Percentiles rank a stretch among this genome's conserved stretches.
phyloP scores from a whole-genome alignment of 2,329 filamentous ascomycete species.

The Ilyonectria destructans region DNA sequence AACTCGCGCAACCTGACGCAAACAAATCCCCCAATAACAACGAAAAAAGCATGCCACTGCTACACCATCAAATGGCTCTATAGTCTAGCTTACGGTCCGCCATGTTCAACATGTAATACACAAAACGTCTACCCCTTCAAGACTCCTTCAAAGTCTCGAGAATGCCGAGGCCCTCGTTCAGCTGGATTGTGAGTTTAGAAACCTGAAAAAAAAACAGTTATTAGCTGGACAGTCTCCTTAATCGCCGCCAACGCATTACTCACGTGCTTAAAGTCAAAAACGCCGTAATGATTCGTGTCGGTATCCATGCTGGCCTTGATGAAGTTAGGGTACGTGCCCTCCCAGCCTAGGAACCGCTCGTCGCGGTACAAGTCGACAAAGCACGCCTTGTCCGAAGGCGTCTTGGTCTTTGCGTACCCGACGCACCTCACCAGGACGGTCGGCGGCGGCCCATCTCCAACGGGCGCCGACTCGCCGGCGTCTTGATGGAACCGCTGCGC shows the following conservation, averaged over 20 bases:
- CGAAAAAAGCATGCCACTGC: neutral
- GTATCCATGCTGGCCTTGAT: conserved; percentile 51
- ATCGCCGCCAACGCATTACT: neutral
- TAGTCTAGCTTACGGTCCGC: neutral
- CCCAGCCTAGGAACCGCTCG: conserved; percentile 50
- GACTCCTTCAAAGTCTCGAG: conserved; percentile 9
- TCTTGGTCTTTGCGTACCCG: conserved; percentile 19
- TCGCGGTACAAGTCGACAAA: conserved; percentile 48
- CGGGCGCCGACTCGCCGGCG: conserved; percentile 3
- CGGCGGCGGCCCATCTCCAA: conserved; percentile 40
- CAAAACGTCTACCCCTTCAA: neutral
- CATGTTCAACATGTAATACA: neutral
- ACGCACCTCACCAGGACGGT: conserved; percentile 46
- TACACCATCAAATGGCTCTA: neutral
- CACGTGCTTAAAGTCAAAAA: conserved; percentile 45
- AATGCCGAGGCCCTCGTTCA: conserved; percentile 17
- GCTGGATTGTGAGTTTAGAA: conserved; percentile 3
- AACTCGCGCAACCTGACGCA: neutral
- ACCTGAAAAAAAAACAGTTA: conserved; percentile 7
- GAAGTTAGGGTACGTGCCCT: conserved; percentile 47
- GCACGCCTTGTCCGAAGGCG: conserved; percentile 22
- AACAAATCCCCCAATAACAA: neutral
- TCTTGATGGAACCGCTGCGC: conserved; percentile 20
- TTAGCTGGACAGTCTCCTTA: neutral
- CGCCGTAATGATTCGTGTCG: conserved; percentile 47